phyloP scores from a whole-genome alignment of 768 basidiomycete species.

The Russula sp. region DNA sequence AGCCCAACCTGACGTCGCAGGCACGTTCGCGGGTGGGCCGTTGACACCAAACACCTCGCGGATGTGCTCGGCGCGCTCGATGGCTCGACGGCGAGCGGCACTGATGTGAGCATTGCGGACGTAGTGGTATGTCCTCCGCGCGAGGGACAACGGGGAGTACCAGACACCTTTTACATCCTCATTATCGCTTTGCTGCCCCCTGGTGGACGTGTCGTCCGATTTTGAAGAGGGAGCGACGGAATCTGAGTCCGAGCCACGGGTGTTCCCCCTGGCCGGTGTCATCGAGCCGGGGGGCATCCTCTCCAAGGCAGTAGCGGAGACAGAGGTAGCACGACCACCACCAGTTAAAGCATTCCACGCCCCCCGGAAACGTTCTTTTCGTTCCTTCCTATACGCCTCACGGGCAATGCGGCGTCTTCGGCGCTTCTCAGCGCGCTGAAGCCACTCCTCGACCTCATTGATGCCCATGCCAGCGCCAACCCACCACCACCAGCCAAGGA shows the following conservation, averaged over 20 bases:
- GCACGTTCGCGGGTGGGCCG: constrained; percentile 23
- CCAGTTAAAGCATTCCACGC: constrained; percentile 54
- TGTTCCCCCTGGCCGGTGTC: background rate
- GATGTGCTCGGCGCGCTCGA: constrained; percentile 58
- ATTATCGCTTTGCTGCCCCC: background rate
- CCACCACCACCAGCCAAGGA: constrained; percentile 99
- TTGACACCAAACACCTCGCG: constrained; percentile 48
- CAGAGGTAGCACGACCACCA: background rate
- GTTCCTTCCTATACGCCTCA: constrained; percentile 41
- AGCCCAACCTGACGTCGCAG: constrained; percentile 52
- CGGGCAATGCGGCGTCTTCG: constrained; percentile 40
- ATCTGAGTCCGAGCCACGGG: constrained; percentile 33
- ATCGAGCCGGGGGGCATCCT: background rate
- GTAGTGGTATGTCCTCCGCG: constrained; percentile 50
- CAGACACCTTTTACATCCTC: background rate
- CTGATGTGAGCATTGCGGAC: constrained; percentile 63
- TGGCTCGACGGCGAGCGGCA: constrained; percentile 64
- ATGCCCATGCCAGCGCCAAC: constrained; percentile 86
- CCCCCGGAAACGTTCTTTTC: constrained; percentile 45
- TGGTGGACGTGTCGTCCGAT: background rate
- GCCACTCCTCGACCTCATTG: constrained; percentile 59
- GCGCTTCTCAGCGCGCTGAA: constrained; percentile 46
- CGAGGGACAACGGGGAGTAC: constrained; percentile 21
- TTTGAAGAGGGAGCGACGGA: background rate
- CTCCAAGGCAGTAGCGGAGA: background rate